Evolutionary conservation across 73 alveolate genomes (phyloP), one percentile per base, ranked within the genome.

Genomic region (Effrenium voratum): DNA sequence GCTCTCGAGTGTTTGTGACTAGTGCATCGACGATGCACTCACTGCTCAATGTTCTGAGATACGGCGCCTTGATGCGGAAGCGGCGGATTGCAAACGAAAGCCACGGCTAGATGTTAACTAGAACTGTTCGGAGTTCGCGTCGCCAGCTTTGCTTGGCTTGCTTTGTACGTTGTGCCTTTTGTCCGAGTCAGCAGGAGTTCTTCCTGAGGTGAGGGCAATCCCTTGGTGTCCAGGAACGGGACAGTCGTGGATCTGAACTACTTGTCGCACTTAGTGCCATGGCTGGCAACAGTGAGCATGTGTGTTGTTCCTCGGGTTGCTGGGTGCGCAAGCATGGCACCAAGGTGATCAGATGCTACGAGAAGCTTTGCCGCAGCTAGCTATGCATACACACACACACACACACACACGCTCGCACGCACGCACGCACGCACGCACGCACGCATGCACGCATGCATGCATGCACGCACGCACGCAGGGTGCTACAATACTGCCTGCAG

Each of bases 11-110:
- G 24, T 82, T 82, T 82, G 73, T 82, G 52, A 82, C 92, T 73
- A 49, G 75, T 15, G 92, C 92, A 34, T 82, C 92, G 4, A 82
- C 92, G 24, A 82, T 82, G 92, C 92, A 82, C 52, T 36, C 92
- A 15, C 49, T 82, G 52, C 47, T 82, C 75, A 82, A 49, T 43
- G 92, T 82, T 36, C 52, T 82, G 72, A 32, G 92, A 49, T 82
- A 36, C 49, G 92, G 92, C 36, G 46, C 10, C 72, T 16, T 63
- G n/a, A 55, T 22, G 30, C 68, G 68, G 22, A 55, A 55, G 12
- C 68, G 68, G 68, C 12, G 68, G 68, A 22, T 15, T 55, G 30
- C 12, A 55, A 55, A 22, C 22, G 12, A 15, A 22, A 22, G 12
- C 22, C 68, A 55, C n/a, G n/a, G n/a, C n/a, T n/a, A n/a, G n/a